Evolutionary conservation across 164 flowering plant species (phyloP).

Genomic region (Houttuynia cordata): DNA sequence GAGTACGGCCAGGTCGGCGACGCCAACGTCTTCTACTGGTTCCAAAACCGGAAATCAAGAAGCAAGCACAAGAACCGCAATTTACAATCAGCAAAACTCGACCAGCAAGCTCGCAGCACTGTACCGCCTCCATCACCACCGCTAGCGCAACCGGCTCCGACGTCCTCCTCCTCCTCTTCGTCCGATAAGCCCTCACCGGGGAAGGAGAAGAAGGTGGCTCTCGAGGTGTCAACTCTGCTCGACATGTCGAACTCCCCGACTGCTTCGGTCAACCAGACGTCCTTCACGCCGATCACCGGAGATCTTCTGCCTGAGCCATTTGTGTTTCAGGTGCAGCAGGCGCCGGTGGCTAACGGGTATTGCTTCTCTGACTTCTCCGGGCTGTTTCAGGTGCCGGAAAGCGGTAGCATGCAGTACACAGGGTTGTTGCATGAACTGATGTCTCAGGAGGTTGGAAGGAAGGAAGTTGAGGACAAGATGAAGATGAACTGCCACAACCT

Average conservation of each 20-base stretch:
- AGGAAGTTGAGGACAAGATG: conserved; percentile 22
- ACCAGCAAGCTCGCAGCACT: conserved; percentile 3
- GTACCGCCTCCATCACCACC: conserved; percentile 3
- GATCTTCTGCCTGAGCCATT: conserved; percentile 32
- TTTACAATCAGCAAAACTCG: conserved; percentile 24
- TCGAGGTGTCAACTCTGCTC: conserved; percentile 11
- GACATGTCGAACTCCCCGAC: conserved; percentile 32
- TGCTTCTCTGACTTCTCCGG: conserved; percentile 36
- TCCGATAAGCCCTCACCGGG: conserved; percentile 36
- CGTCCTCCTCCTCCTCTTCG: conserved; percentile 58
- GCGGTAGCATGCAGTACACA: conserved; percentile 22
- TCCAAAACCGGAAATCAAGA: conserved; percentile 92
- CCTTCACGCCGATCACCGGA: no score
- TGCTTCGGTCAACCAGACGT: no score
- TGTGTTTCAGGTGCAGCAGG: conserved; percentile 34
- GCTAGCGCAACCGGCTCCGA: conserved; percentile 10
- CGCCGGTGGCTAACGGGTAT: conserved; percentile 24
- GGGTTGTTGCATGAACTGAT: conserved; percentile 40
- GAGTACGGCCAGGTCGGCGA: conserved; percentile 97
- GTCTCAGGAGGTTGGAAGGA: conserved; percentile 27
- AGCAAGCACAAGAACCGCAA: conserved; percentile 88
- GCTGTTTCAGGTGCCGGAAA: conserved; percentile 21
- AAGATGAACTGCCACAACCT: conserved; percentile 24
- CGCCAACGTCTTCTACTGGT: conserved; percentile 99
- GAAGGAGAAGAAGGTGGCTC: conserved; percentile 5